phyloP scores from a whole-genome alignment of 345 rosid genomes.

The Clausena lansium region DNA sequence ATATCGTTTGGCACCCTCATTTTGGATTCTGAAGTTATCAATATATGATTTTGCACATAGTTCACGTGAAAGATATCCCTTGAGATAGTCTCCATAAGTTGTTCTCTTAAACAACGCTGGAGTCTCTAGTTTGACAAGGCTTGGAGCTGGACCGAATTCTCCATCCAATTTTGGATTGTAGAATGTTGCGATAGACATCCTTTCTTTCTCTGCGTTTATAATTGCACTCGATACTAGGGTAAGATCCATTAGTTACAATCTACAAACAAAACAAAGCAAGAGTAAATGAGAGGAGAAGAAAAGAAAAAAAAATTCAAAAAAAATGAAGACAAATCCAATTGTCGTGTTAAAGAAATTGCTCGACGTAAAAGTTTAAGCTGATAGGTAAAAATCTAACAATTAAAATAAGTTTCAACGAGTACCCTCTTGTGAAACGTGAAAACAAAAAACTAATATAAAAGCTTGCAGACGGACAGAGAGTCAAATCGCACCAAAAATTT shows the following conservation, averaged over 20 bases:
- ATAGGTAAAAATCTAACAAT: no score
- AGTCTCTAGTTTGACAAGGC: background rate
- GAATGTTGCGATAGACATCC: background rate
- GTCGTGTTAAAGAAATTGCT: background rate
- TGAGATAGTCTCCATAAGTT: background rate
- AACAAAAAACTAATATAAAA: no score
- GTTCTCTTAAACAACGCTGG: background rate
- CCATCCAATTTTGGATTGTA: background rate
- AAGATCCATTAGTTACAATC: constrained; percentile 5
- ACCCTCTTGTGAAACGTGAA: no score
- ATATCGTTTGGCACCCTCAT: background rate
- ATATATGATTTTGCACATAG: background rate
- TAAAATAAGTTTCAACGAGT: background rate
- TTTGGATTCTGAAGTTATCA: background rate
- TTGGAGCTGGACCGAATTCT: background rate
- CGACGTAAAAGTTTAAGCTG: background rate
- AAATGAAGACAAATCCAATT: background rate
- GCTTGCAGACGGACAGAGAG: no score
- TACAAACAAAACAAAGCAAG: background rate
- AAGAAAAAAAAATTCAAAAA: background rate
- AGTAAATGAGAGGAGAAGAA: background rate
- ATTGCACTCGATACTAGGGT: background rate
- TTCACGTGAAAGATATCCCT: background rate
- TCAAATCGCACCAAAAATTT: no score
- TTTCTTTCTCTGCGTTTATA: background rate